Base-by-base conservation (phyloP, 345 rosid genomes). In the Hibiscus tridactylites region DNA sequence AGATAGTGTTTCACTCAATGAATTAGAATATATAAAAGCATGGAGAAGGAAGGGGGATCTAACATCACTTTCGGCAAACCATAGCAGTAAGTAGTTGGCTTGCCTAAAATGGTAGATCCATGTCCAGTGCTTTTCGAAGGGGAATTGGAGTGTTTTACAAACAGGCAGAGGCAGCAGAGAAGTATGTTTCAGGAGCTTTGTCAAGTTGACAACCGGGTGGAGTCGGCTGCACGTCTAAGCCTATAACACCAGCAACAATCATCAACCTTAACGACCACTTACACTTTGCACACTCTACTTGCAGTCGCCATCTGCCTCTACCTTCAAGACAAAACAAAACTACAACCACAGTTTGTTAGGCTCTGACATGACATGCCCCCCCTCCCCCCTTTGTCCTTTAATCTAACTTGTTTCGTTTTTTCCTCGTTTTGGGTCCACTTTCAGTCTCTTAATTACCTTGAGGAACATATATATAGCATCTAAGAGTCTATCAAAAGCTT, bases 211-310 rank as follows among this genome's bases (percentile, higher is more conserved):
- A 17, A 19, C 17, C 16, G 10, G 50, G 19, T 78, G 70, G 82
- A 83, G 86, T 83, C 78, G 29, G 42, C 28, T 46, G 24, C 80
- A 83, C 75, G 83, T 68, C 81, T 73, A 39, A 19, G 65, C 19
- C 26, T 70, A 50, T n/a, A 71, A 64, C 69, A 62, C 58, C 78
- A 13, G 73, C 79, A 71, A 56, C 73, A 75, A 83, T 79, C 68
- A 83, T 79, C 52, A 31, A 35, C 42, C 70, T 65, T 71, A 76
- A 83, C 78, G 9, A 70, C 83, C 82, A 11, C 8, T 49, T 12
- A 6, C 26, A 2, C 12, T 42, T 72, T 70, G 68, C 56, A 52
- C 60, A 19, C 12, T 8, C 60, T 19, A 56, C 60, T 79, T 73
- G 62, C 61, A 21, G 1, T 46, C 10, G 59, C 65, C 65, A 50